Evolutionary conservation across 2,329 filamentous ascomycete genomes (phyloP).

Genomic region (Emydomyces testavorans): DNA sequence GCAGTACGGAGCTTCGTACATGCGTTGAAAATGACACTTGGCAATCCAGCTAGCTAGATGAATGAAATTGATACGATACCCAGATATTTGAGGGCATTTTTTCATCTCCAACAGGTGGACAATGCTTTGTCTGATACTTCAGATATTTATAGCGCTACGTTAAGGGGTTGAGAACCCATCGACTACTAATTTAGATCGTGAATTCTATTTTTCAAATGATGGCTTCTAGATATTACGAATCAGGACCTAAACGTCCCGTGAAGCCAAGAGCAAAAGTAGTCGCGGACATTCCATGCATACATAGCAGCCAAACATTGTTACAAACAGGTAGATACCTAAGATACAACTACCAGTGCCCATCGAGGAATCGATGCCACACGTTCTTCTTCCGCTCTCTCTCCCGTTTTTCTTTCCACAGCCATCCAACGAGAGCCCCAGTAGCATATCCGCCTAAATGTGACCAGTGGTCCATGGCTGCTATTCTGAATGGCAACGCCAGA

Average conservation of each 20-base stretch:
- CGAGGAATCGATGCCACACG: constrained; percentile 12
- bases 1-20: no score
- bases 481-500: constrained; percentile 23
- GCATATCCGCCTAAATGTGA: constrained; percentile 36
- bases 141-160: neutral
- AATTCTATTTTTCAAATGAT: neutral
- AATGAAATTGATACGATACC: no score
- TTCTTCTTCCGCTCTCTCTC: constrained; percentile 17
- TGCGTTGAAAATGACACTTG: no score
- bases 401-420: constrained; percentile 17
- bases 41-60: no score
- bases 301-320: neutral
- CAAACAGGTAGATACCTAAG: neutral
- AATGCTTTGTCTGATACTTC: neutral
- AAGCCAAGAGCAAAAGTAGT: neutral
- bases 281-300: neutral
- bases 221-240: neutral
- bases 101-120: no score
- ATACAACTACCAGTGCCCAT: constrained; percentile 3
- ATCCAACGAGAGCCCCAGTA: constrained; percentile 25
- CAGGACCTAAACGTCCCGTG: neutral
- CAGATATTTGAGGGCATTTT: no score
- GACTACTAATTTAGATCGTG: no score
- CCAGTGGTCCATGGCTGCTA: constrained; percentile 30
- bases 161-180: no score